Evolutionary conservation across 441 rosid species (phyloP), one percentile per base, ranked within the genome.

Genomic region (Pelargonium fulgidum): DNA sequence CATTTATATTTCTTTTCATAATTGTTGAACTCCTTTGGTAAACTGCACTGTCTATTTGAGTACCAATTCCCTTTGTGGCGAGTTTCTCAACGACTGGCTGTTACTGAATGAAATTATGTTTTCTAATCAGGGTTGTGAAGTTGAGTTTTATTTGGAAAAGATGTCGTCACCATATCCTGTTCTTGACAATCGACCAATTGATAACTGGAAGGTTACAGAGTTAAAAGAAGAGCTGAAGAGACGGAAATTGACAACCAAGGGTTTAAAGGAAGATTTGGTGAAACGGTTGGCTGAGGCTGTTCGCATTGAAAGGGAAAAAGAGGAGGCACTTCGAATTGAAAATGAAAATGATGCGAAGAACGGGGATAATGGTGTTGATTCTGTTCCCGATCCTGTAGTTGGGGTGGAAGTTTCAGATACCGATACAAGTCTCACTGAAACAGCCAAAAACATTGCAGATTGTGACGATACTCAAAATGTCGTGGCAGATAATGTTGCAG

Each of bases 181-280:
- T 79, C 82, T 92, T 61, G 89, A 81, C 72, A 81, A 85, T 75
- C 78, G 85, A 59, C 96, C 96, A 66, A 86, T 95, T 73, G 96
- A 92, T 74, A 90, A 92, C 77, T 90, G 89, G 96, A 95, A 87
- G 88, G 98, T 95, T 70, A 84, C 85, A 0, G 99, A 90, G 82
- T 70, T 95, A 77, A 95, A 88, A 72, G 98, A 95, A 73, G 99
- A 95, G 85, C 97, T 95, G 58, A 95, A 82, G 70, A 86, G 77
- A 80, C 77, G 98, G 68, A 89, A 79, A 64, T 72, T 92, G 80
- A 68, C 79, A 24, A 82, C 83, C 13, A 84, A 78, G 73, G 99
- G 99, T 65, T 83, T 92, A 87, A 95, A 95, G 83, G 99, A 86
- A 17, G 99, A 95, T 54, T 72, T 94, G 87, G 79, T 94, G 47